These are phyloP conservation scores for Fomitiporia mediterranea DNA, from an alignment of 1,284 basidiomycete species.

Conservation along the genomic window DNA sequence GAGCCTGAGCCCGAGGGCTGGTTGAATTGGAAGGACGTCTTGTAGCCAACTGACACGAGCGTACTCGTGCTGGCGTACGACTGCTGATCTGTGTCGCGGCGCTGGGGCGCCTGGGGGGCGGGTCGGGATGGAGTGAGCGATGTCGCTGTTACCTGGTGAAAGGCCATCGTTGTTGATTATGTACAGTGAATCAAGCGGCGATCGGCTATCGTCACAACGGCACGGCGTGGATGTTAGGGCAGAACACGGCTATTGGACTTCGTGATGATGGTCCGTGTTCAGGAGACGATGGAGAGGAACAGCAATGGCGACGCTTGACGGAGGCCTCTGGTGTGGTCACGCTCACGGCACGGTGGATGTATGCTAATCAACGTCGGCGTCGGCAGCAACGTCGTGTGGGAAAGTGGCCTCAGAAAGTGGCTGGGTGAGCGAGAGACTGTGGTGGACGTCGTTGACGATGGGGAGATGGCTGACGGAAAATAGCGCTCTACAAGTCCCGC, in stretches of 20 bases:
- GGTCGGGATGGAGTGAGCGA: constrained; percentile 54
- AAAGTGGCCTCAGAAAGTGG: not conserved
- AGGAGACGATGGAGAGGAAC: not conserved
- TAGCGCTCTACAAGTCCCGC: not conserved
- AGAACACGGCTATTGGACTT: not conserved
- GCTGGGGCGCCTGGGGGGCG: constrained; percentile 61
- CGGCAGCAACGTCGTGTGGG: not conserved
- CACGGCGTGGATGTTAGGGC: not conserved
- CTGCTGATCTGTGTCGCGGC: constrained; percentile 38
- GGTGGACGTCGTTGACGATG: constrained; percentile 4
- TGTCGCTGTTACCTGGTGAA: constrained; percentile 43
- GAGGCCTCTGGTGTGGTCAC: not conserved
- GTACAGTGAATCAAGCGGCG: constrained; percentile 3
- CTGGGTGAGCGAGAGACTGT: not conserved
- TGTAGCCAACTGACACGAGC: constrained; percentile 51
- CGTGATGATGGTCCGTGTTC: not conserved
- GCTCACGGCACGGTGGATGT: not conserved
- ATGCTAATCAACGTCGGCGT: not conserved
- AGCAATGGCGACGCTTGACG: not conserved
- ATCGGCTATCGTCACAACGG: constrained; percentile 10
- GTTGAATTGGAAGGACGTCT: constrained; percentile 49
- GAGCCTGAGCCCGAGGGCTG: constrained; percentile 47
- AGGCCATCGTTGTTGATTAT: constrained; percentile 27
- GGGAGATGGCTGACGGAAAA: not conserved
- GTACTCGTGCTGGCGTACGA: constrained; percentile 37